A percentile compares a stretch with the other conserved stretches of the same genome.
Evolutionary conservation across 768 basidiomycete species (phyloP).

Genomic region (Tricholoma sp.): DNA sequence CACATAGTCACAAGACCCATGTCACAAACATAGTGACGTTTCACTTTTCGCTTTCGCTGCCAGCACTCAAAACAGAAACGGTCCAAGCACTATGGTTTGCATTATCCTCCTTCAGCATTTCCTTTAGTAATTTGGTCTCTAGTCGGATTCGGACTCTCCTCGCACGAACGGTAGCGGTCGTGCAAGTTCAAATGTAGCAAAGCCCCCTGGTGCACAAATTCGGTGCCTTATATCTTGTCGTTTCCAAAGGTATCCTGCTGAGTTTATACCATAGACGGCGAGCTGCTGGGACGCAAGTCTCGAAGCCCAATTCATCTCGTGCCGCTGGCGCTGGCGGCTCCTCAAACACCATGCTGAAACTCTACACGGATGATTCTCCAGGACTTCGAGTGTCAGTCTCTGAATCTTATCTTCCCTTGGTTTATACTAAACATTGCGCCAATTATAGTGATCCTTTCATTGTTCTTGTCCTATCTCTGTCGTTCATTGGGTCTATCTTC

Average conservation of each 20-base stretch:
- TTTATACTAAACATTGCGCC: constrained; percentile 1
- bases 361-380: constrained; percentile 98
- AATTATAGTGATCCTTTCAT: constrained; percentile 85
- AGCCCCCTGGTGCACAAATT: constrained; percentile 77
- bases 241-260: constrained; percentile 2
- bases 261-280: constrained; percentile 49
- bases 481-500: constrained; percentile 97
- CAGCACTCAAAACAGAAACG: constrained; percentile 12
- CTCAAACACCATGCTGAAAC: constrained; percentile 96
- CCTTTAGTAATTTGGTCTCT: not conserved
- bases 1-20: constrained; percentile 10
- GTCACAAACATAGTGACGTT: constrained; percentile 20
- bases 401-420: not conserved
- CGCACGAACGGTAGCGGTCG: constrained; percentile 36
- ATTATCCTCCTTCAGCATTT: not conserved
- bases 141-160: constrained; percentile 82
- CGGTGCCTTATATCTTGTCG: constrained; percentile 45
- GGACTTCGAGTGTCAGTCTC: constrained; percentile 85
- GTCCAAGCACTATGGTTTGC: constrained; percentile 33
- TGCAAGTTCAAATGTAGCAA: constrained; percentile 48
- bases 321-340: constrained; percentile 95
- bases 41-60: constrained; percentile 15
- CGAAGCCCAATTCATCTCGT: constrained; percentile 81
- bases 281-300: constrained; percentile 56
- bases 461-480: constrained; percentile 90